Evolutionary conservation across 805 yeast species (phyloP).

Genomic region (Dipodascopsis uninucleata): DNA sequence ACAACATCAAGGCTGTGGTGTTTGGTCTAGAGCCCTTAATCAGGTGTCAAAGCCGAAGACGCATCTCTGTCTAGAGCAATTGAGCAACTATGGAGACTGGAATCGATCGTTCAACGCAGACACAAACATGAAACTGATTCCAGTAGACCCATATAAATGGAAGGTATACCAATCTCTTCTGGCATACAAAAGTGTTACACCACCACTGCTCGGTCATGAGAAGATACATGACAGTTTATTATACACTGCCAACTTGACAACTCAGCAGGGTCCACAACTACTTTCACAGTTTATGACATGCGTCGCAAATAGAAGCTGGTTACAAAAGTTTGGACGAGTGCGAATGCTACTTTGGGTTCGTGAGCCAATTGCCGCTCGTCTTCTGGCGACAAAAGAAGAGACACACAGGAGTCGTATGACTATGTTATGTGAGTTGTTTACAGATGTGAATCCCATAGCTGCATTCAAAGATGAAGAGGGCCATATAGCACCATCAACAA

Average conservation of each 20-base stretch:
- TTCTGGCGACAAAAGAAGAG: slow-evolving; percentile 56
- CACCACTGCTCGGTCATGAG: slow-evolving; percentile 38
- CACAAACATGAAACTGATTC: slow-evolving; percentile 24
- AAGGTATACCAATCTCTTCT: slow-evolving; percentile 49
- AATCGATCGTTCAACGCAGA: slow-evolving; percentile 21
- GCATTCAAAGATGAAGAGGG: slow-evolving; percentile 33
- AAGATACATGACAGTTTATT: slow-evolving; percentile 53
- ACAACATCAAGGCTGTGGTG: slow-evolving; percentile 58
- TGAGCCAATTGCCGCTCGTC: slow-evolving; percentile 52
- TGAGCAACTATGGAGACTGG: slow-evolving; percentile 35
- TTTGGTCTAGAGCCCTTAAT: slow-evolving; percentile 61
- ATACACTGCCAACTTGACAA: slow-evolving; percentile 56
- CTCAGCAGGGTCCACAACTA: slow-evolving; percentile 59
- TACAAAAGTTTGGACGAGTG: slow-evolving; percentile 67
- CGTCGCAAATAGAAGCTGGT: slow-evolving; percentile 67
- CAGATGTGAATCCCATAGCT: slow-evolving; percentile 58
- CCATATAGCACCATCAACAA: too few species aligned
- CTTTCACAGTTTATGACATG: slow-evolving; percentile 73
- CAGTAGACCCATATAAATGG: slow-evolving; percentile 68
- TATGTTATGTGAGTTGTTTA: slow-evolving; percentile 58
- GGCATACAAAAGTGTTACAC: slow-evolving; percentile 44
- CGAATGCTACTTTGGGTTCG: slow-evolving; percentile 69
- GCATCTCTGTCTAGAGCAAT: slow-evolving; percentile 61
- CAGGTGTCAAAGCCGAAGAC: slow-evolving; percentile 56
- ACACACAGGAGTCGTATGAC: slow-evolving; percentile 58